Base-by-base conservation (phyloP, 768 basidiomycete species). In the Chlorophyllum brunneum region DNA sequence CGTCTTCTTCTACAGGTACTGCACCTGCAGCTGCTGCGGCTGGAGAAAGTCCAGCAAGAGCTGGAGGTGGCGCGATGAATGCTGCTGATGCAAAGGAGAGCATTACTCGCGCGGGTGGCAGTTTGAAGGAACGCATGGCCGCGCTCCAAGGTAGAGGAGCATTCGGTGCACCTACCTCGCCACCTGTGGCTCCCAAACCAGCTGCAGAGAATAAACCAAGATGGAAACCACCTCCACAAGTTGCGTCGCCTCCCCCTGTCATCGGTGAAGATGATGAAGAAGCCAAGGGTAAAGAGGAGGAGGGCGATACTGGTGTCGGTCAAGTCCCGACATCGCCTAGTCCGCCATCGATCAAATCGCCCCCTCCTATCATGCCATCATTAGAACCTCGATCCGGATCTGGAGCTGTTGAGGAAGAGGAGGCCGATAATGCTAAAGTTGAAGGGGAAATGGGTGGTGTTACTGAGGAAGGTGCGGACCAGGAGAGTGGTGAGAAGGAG, bases 51-150 rank as follows among this genome's bases (percentile, higher is more conserved):
- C 42, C 31, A 3, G 27, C 26, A 6, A 45, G 44, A 27, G 29
- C 18, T 15, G 51, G 36, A 2, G 2, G 11, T 13, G 70, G 71
- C 3, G 78, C 80, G 0, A 88, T 92, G 88, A 86, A 82, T 20
- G 90, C 90, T 4, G 81, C 82, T 24, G 95, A 98, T 72, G 94
- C 94, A 18, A 85, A 88, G 66, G 88, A 86, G 61, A 88, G 86
- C 61, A 95, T 95, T 67, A 80, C 79, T 4, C 82, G 82, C 51
- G 49, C 30, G 8, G 86, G 80, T 2, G 86, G 82, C 4, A 91
- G 89, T 51, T 69, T 98, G 58, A 94, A 86, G 71, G 95, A 97
- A 54, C 82, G 95, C 31, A 97, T 98, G 93, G 93, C 93, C 26
- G 92, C 93, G 2, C 71, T 98, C 31, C 89, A 93, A 65, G 91